Conservation (phyloP, 2,329 filamentous ascomycete genomes). For the Periconia sp. region DNA sequence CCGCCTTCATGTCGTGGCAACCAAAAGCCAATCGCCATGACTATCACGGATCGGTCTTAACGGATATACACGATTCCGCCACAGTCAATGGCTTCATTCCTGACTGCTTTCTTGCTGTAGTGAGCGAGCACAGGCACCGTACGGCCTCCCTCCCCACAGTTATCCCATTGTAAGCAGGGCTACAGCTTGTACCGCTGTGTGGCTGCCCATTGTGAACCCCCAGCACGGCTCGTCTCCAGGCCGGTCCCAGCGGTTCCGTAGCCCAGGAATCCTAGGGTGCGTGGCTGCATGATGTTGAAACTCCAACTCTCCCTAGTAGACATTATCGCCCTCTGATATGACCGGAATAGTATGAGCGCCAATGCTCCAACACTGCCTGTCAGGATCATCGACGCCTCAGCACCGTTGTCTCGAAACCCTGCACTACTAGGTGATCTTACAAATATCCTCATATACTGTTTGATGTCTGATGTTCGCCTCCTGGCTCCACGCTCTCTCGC, state of each 20-base stretch:
- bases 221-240: conserved; percentile 19
- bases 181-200: conserved; percentile 17
- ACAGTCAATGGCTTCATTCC: not conserved
- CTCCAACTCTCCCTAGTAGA: conserved; percentile 33
- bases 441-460: conserved; percentile 43
- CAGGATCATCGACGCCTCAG: conserved; percentile 41
- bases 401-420: conserved; percentile 42
- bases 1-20: not conserved
- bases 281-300: conserved; percentile 41
- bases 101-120: not conserved
- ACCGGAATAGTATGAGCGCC: conserved; percentile 24
- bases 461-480: conserved; percentile 42
- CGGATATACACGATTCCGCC: not conserved
- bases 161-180: not conserved
- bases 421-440: conserved; percentile 32
- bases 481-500: conserved; percentile 37
- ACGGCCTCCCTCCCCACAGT: not conserved
- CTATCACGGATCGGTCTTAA: not conserved
- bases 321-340: conserved; percentile 29
- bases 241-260: conserved; percentile 38
- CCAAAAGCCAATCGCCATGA: not conserved
- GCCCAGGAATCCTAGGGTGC: conserved; percentile 26
- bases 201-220: conserved; percentile 16
- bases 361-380: conserved; percentile 32
- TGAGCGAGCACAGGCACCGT: not conserved